Conservation (phyloP, 257 asterid species). For the Fraxinus cuspidata region DNA sequence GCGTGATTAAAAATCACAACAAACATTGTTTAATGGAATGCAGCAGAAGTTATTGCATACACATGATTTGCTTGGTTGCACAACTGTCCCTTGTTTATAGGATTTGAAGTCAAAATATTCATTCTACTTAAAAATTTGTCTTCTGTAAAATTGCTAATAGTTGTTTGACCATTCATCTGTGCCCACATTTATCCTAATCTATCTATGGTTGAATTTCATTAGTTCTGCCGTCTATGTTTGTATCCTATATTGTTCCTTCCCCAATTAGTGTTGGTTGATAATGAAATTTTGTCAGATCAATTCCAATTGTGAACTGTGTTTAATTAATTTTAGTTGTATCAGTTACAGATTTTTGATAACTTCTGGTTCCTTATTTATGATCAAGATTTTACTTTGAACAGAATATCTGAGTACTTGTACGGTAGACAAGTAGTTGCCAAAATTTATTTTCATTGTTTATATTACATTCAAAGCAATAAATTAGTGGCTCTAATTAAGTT, state of each 20-base stretch:
- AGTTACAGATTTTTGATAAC: not conserved
- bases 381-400: not conserved
- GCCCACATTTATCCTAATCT: not conserved
- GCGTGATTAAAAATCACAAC: not conserved
- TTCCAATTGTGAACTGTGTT: not conserved
- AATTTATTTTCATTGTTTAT: not conserved
- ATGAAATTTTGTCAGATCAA: not conserved
- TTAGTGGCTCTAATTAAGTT: not conserved
- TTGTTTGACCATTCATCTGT: not conserved
- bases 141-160: not conserved
- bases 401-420: not conserved
- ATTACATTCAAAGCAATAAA: not conserved
- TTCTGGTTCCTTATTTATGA: not conserved
- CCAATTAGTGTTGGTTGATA: not conserved
- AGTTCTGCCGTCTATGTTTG: not conserved
- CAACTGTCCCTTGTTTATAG: not conserved
- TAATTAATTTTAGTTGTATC: not conserved
- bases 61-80: not conserved
- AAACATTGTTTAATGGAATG: not conserved
- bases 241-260: not conserved
- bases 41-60: not conserved
- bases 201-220: not conserved
- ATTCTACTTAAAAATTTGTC: not conserved
- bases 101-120: not conserved
- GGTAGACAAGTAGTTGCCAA: not conserved